A percentile compares a stretch with the other conserved stretches of the same genome.
Evolutionary conservation across 768 basidiomycete species (phyloP).

Genomic region (Tylopilus rubrobrunneus): DNA sequence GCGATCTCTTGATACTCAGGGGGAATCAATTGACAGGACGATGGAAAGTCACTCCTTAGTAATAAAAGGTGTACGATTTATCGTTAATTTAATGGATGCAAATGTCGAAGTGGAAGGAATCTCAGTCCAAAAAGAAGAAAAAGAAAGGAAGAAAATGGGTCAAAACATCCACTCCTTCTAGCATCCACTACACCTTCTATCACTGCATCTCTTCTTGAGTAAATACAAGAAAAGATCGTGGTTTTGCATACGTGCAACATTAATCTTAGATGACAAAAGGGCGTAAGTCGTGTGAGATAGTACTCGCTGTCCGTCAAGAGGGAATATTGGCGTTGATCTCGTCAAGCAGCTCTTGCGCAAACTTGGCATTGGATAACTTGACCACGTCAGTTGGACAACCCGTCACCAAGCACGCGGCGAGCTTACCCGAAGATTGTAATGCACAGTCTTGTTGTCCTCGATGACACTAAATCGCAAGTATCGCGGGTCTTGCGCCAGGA

Average conservation of each 20-base stretch:
- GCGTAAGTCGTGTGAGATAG: constrained; percentile 14
- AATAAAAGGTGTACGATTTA: constrained; percentile 24
- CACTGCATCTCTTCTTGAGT: constrained; percentile 8
- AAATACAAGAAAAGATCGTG: constrained; percentile 23
- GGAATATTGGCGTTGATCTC: constrained; percentile 45
- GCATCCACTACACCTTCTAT: constrained; percentile 15
- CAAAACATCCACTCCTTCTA: constrained; percentile 8
- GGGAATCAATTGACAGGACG: constrained; percentile 77
- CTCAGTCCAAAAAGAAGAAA: constrained; percentile 14
- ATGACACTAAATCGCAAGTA: constrained; percentile 76
- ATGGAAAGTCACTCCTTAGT: constrained; percentile 49
- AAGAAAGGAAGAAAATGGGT: neutral
- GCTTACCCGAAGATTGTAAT: constrained; percentile 74
- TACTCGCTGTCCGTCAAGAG: constrained; percentile 17
- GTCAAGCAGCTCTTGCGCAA: constrained; percentile 65
- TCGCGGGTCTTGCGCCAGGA: constrained; percentile 70
- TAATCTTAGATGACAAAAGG: constrained; percentile 30
- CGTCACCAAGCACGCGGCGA: neutral
- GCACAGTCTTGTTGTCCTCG: constrained; percentile 53
- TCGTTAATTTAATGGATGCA: constrained; percentile 24
- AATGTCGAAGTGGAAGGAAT: constrained; percentile 1
- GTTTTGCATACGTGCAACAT: constrained; percentile 32
- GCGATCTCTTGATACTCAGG: constrained; percentile 79
- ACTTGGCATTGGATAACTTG: constrained; percentile 66
- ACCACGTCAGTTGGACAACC: neutral